A percentile compares a stretch with the other conserved stretches of the same genome.
phyloP scores from a whole-genome alignment of 768 basidiomycete genomes.

The Rhodotorula toruloides region DNA sequence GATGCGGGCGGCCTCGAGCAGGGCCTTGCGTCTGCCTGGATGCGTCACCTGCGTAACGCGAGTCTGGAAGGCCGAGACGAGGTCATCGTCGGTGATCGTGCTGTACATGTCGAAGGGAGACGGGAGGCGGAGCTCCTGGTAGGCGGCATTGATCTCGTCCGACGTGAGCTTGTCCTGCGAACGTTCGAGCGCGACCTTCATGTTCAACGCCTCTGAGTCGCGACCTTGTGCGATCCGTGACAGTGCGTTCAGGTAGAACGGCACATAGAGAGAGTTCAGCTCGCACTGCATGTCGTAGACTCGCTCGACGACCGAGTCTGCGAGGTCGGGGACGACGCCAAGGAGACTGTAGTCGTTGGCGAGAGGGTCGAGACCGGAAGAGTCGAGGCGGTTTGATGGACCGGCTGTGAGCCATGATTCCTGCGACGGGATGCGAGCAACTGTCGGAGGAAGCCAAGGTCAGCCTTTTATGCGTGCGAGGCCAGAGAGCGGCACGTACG shows the following conservation, averaged over 20 bases:
- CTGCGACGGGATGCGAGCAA: background rate
- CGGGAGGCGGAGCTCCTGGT: slow-evolving; percentile 20
- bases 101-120: background rate
- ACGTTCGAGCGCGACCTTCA: slow-evolving; percentile 16
- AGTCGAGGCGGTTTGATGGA: background rate
- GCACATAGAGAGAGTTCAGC: background rate
- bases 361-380: background rate
- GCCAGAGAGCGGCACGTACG: background rate
- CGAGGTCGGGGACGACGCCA: slow-evolving; percentile 23
- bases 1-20: slow-evolving; percentile 1
- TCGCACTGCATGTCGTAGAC: slow-evolving; percentile 5
- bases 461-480: too few species aligned
- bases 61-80: slow-evolving; percentile 2
- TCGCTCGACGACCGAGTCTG: slow-evolving; percentile 11
- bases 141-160: slow-evolving; percentile 26
- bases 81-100: background rate
- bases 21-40: slow-evolving; percentile 8
- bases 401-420: background rate
- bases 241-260: background rate
- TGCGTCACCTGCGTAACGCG: slow-evolving; percentile 18
- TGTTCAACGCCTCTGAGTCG: background rate
- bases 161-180: slow-evolving; percentile 4
- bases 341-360: slow-evolving; percentile 11
- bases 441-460: background rate
- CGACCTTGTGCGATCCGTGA: background rate